Evolutionary conservation across 2,329 filamentous ascomycete species (phyloP).

Genomic region (Bipolaris oryzae): DNA sequence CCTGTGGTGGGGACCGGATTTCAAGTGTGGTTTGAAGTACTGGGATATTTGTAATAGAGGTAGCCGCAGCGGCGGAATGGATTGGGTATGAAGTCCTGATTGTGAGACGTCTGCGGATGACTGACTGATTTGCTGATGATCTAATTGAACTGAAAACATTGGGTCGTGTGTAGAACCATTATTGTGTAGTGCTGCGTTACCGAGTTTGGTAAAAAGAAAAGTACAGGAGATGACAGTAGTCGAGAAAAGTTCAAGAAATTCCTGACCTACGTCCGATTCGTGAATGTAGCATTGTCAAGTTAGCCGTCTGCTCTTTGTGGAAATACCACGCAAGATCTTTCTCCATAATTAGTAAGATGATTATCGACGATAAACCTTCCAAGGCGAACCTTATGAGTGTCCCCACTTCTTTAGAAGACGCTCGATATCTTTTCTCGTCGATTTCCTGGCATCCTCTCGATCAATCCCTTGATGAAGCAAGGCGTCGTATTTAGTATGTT

Average conservation of each 20-base stretch:
- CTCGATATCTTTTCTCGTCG: conserved; percentile 29
- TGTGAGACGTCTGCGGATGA: too few species aligned
- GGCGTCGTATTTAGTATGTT: conserved; percentile 57
- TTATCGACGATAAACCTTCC: conserved; percentile 22
- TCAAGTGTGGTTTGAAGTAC: too few species aligned
- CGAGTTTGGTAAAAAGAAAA: too few species aligned
- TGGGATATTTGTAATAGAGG: too few species aligned
- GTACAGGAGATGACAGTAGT: neutral
- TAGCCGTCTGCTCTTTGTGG: neutral
- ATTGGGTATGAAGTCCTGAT: too few species aligned
- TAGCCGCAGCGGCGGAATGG: too few species aligned
- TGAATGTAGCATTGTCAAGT: neutral
- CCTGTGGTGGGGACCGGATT: too few species aligned
- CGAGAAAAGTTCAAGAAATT: neutral
- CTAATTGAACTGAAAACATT: too few species aligned
- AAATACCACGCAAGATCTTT: conserved; percentile 14
- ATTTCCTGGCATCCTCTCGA: conserved; percentile 33
- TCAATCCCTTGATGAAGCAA: conserved; percentile 29
- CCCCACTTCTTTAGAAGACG: conserved; percentile 35
- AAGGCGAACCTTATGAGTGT: conserved; percentile 25
- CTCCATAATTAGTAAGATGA: neutral
- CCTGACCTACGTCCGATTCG: neutral
- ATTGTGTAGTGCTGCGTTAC: too few species aligned
- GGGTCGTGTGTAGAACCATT: too few species aligned
- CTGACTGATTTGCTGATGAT: too few species aligned